Percentiles rank a stretch among this genome's conserved stretches.
These are phyloP conservation scores for Colletotrichum cuscutae DNA, from an alignment of 2,329 filamentous ascomycete species.

Conservation along the genomic window DNA sequence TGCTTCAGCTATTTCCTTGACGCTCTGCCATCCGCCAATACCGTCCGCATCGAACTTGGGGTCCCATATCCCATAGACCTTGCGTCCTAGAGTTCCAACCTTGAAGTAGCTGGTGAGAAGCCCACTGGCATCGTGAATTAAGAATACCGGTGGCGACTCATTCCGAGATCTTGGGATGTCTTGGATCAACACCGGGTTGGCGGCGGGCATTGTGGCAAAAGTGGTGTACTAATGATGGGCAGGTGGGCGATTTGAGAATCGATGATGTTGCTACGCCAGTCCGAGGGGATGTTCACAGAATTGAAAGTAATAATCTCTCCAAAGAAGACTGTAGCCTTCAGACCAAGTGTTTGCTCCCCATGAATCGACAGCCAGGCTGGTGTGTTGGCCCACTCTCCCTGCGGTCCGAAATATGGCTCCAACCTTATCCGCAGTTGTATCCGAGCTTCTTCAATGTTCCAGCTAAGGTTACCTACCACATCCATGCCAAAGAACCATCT, in stretches of 20 bases:
- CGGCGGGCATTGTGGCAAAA: conserved; percentile 2
- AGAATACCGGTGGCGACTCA: conserved; percentile 12
- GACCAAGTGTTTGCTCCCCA: background rate
- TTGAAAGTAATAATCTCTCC: background rate
- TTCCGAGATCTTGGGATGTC: conserved; percentile 17
- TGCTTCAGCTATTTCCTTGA: conserved; percentile 17
- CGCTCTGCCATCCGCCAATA: conserved; percentile 28
- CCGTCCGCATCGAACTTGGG: conserved; percentile 26
- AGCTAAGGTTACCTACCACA: background rate
- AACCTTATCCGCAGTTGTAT: background rate
- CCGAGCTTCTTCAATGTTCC: background rate
- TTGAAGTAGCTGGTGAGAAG: conserved; percentile 29
- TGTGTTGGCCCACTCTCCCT: background rate
- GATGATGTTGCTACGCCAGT: too few species aligned
- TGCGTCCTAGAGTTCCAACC: conserved; percentile 3
- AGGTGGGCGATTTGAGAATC: too few species aligned
- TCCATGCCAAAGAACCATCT: background rate
- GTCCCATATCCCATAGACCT: conserved; percentile 26
- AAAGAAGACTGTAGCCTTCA: background rate
- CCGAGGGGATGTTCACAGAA: background rate
- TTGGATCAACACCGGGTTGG: conserved; percentile 26
- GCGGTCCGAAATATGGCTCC: background rate
- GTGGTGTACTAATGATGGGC: too few species aligned
- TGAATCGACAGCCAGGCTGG: background rate
- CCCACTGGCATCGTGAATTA: conserved; percentile 27